Base-by-base conservation (phyloP, 371 early-diverging fungal species). In the Synchytrium microbalum region DNA sequence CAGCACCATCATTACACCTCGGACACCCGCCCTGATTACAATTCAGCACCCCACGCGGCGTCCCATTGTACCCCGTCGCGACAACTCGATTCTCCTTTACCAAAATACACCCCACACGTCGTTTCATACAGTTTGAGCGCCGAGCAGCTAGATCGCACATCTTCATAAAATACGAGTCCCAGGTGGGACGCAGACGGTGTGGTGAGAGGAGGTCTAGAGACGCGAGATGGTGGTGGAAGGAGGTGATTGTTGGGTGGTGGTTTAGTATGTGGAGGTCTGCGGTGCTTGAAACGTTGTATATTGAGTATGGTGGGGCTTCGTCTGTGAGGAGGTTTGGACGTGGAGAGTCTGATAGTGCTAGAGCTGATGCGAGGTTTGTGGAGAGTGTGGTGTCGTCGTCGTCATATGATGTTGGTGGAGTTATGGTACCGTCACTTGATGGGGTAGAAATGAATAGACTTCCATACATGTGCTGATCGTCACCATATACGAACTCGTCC, bases 21-120 rank as follows among this genome's bases (percentile, higher is more conserved):
- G 74, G 79, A 73, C 99, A 98, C 0, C 98, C 99, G 8, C 96
- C 95, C 57, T 96, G 90, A 63, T 85, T 90, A 71, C 99, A 99
- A 69, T 99, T 99, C 32, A 73, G 69, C 27, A 96, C 70, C 2
- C 91, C 90, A 38, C 88, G 79, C 5, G 99, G 96, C 10, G 98
- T 98, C 0, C 99, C 99, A 66, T 99, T 99, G 75, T 99, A 98
- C 2, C 99, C 99, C 5, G 97, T 96, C 0, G 95, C 90, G 51
- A 98, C 84, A 10, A 99, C 90, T 28, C 93, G 80, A 25, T 82
- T 81, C 62, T 96, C 88, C 60, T 88, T 91, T 14, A 95, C 93
- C 10, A 99, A 71, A 23, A 99, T 90, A 70, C 95, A 94, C 0
- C 99, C 99, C 8, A 99, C 98, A 27, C 92, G 85, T 30, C 98